Conservation (phyloP, 2,329 filamentous ascomycete genomes). For the Colletotrichum aenigma region DNA sequence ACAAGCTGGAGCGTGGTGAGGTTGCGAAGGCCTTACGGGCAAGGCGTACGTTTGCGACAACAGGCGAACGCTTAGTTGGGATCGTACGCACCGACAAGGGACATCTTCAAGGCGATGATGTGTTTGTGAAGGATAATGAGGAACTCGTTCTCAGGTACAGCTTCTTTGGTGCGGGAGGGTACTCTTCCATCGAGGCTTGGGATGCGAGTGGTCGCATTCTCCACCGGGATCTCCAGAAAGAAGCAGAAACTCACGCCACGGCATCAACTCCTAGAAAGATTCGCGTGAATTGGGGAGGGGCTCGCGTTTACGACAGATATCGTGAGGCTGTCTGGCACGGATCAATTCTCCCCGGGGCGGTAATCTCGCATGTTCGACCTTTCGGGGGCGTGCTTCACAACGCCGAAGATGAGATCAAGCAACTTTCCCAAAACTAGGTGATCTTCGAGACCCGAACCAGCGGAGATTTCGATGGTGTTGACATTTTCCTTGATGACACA, state of each 20-base stretch:
- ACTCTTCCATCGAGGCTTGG: constrained; percentile 31
- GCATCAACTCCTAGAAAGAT: constrained; percentile 12
- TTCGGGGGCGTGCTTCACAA: constrained; percentile 29
- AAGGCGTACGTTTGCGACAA: constrained; percentile 33
- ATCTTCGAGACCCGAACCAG: constrained; percentile 29
- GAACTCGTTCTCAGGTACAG: constrained; percentile 24
- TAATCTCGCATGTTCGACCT: constrained; percentile 21
- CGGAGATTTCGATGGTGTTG: constrained; percentile 33
- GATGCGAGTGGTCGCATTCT: constrained; percentile 30
- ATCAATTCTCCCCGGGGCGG: constrained; percentile 22
- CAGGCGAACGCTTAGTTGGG: constrained; percentile 31
- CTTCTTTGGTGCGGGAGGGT: constrained; percentile 28
- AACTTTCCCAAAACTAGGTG: constrained; percentile 19
- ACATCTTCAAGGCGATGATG: constrained; percentile 29
- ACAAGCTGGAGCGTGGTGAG: constrained; percentile 12
- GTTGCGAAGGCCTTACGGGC: constrained; percentile 26
- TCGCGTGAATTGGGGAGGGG: constrained; percentile 34
- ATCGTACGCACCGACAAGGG: constrained; percentile 21
- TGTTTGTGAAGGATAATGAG: neutral
- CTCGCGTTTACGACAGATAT: constrained; percentile 35
- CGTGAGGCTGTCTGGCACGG: constrained; percentile 36
- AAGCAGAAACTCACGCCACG: neutral
- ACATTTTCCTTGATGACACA: constrained; percentile 21
- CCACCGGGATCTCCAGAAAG: constrained; percentile 26
- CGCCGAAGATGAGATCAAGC: constrained; percentile 23